Conservation (phyloP, 2,329 filamentous ascomycete species). For the Fusarium clavum region DNA sequence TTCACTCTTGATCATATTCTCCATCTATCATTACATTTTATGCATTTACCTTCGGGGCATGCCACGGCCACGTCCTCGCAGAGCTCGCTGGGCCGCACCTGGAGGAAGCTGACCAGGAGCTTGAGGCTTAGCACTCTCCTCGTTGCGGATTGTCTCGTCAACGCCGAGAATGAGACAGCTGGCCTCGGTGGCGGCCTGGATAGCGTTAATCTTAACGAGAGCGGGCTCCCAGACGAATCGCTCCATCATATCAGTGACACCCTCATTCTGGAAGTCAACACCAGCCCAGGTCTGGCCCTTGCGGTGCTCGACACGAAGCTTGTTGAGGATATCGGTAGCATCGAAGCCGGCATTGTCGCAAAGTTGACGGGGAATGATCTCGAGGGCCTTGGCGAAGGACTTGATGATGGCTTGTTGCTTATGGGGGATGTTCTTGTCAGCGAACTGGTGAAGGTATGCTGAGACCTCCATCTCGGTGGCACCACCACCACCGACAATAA, state of each 20-base stretch:
- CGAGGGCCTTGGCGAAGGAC: constrained; percentile 95
- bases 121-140: constrained; percentile 88
- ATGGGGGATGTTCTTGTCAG: constrained; percentile 90
- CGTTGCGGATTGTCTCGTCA: constrained; percentile 98
- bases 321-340: constrained; percentile 97
- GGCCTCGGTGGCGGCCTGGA: constrained; percentile 95
- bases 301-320: constrained; percentile 93
- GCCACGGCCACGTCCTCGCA: constrained; percentile 84
- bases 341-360: constrained; percentile 99
- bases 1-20: constrained; percentile 36
- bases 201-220: constrained; percentile 95
- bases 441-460: constrained; percentile 90
- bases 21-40: constrained; percentile 36
- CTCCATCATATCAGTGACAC: constrained; percentile 93
- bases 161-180: constrained; percentile 95
- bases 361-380: constrained; percentile 95
- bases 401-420: constrained; percentile 99
- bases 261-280: constrained; percentile 93
- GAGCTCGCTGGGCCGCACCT: constrained; percentile 87
- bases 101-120: constrained; percentile 81
- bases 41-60: constrained; percentile 79
- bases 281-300: constrained; percentile 94
- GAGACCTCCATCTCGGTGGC: constrained; percentile 97
- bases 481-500: constrained; percentile 94
- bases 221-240: constrained; percentile 98